Base-by-base conservation (phyloP, 2,329 filamentous ascomycete genomes). In the Tetracladium maxilliforme region DNA sequence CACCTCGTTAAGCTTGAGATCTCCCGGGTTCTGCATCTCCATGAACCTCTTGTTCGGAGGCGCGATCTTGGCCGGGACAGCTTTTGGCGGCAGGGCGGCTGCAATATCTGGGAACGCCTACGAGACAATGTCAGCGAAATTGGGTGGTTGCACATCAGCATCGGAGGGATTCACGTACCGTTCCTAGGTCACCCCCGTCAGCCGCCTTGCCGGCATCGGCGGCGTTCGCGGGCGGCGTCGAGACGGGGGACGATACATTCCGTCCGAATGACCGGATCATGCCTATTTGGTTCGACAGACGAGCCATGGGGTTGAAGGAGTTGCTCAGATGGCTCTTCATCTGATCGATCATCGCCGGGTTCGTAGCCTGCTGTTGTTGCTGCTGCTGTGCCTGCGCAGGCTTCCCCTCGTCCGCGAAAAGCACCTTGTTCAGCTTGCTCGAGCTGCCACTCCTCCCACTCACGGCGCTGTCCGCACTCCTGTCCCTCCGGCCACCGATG, bases 251-350 rank as follows among this genome's bases (percentile, higher is more conserved):
- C 7, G 57, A 49, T 12, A 56, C 49, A 13, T 56, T 49, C 26
- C 76, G 59, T 2, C 81, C 79, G 39, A 92, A 87, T 1, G 73
- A 74, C 28, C 78, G 70, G 37, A 92, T 76, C 43, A 74, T 65
- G 28, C 67, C 66, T 44, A 90, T 83, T 17, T 72, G 64, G 7
- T 36, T 57, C 2, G 77, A 71, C 25, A 92, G 67, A 25, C 82
- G 70, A 22, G 73, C 81, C 45, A 92, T 74, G 4, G 83, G 83
- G 40, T 92, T 92, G 17, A 92, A 57, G 1, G 76, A 75, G 45
- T 67, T 90, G 19, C 82, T 75, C 31, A 92, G 63, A 44, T 68
- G 87, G 27, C 80, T n/a, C 9, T 11, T 72, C 57, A 92, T 75
- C 9, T 81, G 82, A 34, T 92, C 82, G 3, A 92, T 67, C 9